Conservation (phyloP, 805 yeast species). For the Nakazawaea siamensis region DNA sequence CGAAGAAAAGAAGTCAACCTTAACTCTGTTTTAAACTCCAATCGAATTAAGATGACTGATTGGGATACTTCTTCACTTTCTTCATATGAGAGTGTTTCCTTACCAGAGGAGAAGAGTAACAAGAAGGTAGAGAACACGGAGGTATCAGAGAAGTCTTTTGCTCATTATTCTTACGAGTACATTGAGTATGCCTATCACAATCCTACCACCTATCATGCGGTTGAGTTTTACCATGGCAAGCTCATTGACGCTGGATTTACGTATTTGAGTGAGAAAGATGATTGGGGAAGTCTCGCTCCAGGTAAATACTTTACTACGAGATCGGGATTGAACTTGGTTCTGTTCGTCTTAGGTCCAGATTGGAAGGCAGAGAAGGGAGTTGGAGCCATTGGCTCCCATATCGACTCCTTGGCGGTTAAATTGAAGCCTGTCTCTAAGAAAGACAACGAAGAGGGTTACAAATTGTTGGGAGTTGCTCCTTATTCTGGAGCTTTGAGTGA, state of each 20-base stretch:
- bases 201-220: conserved; percentile 78
- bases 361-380: conserved; percentile 61
- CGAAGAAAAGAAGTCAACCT: too few species aligned
- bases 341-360: conserved; percentile 58
- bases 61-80: too few species aligned
- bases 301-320: conserved; percentile 63
- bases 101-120: too few species aligned
- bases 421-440: conserved; percentile 69
- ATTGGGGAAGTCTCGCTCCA: conserved; percentile 36
- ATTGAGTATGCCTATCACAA: conserved; percentile 60
- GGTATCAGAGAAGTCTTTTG: neutral
- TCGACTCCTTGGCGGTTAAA: conserved; percentile 60
- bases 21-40: too few species aligned
- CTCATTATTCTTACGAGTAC: conserved; percentile 30
- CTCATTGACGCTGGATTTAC: conserved; percentile 54
- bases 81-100: too few species aligned
- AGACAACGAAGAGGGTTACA: conserved; percentile 62
- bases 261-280: conserved; percentile 54
- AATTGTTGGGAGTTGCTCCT: conserved; percentile 75
- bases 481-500: conserved; percentile 64
- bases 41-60: too few species aligned
- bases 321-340: conserved; percentile 58
- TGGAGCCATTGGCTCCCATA: conserved; percentile 65
- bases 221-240: conserved; percentile 37
- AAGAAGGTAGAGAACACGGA: too few species aligned